Conservation (phyloP, 2,329 filamentous ascomycete species). For the Mariannaea elegans region DNA sequence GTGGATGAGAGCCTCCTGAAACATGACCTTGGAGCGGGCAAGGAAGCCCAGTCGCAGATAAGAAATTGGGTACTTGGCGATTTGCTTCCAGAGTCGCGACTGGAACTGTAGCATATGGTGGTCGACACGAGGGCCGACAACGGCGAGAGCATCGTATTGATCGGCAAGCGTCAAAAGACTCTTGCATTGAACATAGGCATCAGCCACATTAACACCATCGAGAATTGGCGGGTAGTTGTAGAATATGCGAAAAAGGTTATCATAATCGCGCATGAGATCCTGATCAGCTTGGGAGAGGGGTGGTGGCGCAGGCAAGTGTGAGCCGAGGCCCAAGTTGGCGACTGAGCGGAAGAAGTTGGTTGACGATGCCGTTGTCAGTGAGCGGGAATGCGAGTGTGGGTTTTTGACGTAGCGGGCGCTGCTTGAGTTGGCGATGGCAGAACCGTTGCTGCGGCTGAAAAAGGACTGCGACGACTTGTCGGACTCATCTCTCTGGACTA, state of each 20-base stretch:
- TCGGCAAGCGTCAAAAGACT: slow-evolving; percentile 88
- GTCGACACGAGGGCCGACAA: slow-evolving; percentile 89
- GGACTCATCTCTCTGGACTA: slow-evolving; percentile 77
- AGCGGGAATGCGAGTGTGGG: slow-evolving; percentile 50
- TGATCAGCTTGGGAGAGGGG: slow-evolving; percentile 69
- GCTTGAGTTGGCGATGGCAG: slow-evolving; percentile 47
- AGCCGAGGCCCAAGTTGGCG: slow-evolving; percentile 73
- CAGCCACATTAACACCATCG: slow-evolving; percentile 87
- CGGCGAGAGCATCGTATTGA: slow-evolving; percentile 89
- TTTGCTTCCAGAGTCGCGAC: slow-evolving; percentile 91
- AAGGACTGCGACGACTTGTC: slow-evolving; percentile 41
- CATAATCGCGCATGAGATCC: slow-evolving; percentile 88
- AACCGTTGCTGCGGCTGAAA: slow-evolving; percentile 39
- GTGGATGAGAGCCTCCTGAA: slow-evolving; percentile 88
- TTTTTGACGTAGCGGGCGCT: slow-evolving; percentile 49
- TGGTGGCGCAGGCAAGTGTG: slow-evolving; percentile 55
- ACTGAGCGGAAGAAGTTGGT: slow-evolving; percentile 83
- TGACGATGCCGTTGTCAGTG: slow-evolving; percentile 59
- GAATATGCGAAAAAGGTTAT: slow-evolving; percentile 94
- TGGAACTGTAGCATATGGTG: slow-evolving; percentile 95
- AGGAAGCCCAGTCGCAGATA: slow-evolving; percentile 92
- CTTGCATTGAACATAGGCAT: slow-evolving; percentile 94
- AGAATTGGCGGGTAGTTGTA: slow-evolving; percentile 90
- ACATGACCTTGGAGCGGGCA: slow-evolving; percentile 83
- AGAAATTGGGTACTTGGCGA: slow-evolving; percentile 92